These are phyloP conservation scores for Sordariomycetes sp. DNA, from an alignment of 2,329 filamentous ascomycete genomes.

Conservation along the genomic window DNA sequence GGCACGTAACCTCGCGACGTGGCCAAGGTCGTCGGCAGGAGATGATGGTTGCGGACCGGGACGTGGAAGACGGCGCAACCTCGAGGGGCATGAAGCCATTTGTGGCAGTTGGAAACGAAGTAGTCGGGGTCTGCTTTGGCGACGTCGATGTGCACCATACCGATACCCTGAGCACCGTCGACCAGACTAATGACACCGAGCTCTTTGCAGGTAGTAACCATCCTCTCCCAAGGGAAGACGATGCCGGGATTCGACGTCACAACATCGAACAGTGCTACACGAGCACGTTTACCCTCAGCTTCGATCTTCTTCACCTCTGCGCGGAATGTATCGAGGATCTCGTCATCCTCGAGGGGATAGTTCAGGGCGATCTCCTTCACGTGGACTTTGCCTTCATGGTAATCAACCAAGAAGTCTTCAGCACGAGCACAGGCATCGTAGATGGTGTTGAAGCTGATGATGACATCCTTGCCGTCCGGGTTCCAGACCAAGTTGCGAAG, in stretches of 20 bases:
- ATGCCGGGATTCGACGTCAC: slow-evolving; percentile 74
- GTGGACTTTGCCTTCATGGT: slow-evolving; percentile 34
- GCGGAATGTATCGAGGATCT: slow-evolving; percentile 53
- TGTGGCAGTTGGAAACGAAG: slow-evolving; percentile 79
- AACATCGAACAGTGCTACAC: slow-evolving; percentile 64
- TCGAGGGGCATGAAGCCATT: slow-evolving; percentile 79
- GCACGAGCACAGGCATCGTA: slow-evolving; percentile 73
- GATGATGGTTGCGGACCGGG: slow-evolving; percentile 61
- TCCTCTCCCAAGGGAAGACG: slow-evolving; percentile 64
- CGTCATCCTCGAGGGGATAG: slow-evolving; percentile 63
- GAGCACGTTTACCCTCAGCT: slow-evolving; percentile 50
- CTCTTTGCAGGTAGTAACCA: slow-evolving; percentile 56
- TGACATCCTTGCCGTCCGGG: slow-evolving; percentile 63
- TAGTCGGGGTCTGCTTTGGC: slow-evolving; percentile 66
- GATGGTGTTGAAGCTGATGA: slow-evolving; percentile 69
- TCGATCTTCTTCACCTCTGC: slow-evolving; percentile 44
- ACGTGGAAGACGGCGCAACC: slow-evolving; percentile 77
- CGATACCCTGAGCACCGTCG: slow-evolving; percentile 79
- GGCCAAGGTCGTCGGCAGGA: slow-evolving; percentile 66
- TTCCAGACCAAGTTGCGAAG: slow-evolving; percentile 66
- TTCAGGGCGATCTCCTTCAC: slow-evolving; percentile 47
- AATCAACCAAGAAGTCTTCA: slow-evolving; percentile 63
- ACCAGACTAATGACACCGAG: slow-evolving; percentile 63
- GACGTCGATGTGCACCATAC: slow-evolving; percentile 68
- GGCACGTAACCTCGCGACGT: slow-evolving; percentile 73